These are phyloP conservation scores for Setaria italica DNA, from an alignment of 202 grass and related monocot species.

Conservation along the genomic window DNA sequence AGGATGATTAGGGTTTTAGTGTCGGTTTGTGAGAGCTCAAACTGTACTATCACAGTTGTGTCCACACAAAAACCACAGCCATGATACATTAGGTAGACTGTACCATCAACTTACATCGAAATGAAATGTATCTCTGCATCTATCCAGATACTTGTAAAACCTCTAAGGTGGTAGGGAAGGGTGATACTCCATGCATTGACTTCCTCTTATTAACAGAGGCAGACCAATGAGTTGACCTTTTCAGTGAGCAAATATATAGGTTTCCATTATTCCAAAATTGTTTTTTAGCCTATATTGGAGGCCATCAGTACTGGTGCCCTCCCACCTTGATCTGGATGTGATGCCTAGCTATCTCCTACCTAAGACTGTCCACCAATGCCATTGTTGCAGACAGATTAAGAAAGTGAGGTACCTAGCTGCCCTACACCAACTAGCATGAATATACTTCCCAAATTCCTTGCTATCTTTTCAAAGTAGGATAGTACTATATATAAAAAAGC, in stretches of 20 bases:
- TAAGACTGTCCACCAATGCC: conserved; percentile 44
- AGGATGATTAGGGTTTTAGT: conserved; percentile 24
- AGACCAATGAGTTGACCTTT: conserved; percentile 41
- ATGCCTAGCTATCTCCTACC: conserved; percentile 49
- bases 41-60: background rate
- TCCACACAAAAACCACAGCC: conserved; percentile 8
- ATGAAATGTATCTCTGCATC: background rate
- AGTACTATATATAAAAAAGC: background rate
- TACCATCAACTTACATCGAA: background rate
- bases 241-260: background rate
- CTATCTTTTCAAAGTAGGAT: conserved; percentile 50
- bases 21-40: conserved; percentile 10
- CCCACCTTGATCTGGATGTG: conserved; percentile 51
- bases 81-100: background rate
- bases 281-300: background rate
- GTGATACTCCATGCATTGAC: conserved; percentile 12
- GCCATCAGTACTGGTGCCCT: conserved; percentile 4
- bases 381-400: conserved; percentile 49
- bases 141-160: background rate
- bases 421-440: conserved; percentile 53
- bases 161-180: background rate
- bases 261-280: conserved; percentile 26
- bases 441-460: conserved; percentile 56
- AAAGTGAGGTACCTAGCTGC: conserved; percentile 52
- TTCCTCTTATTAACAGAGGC: background rate